Base-by-base conservation (phyloP, 345 rosid genomes). In the Cardamine occulta region DNA sequence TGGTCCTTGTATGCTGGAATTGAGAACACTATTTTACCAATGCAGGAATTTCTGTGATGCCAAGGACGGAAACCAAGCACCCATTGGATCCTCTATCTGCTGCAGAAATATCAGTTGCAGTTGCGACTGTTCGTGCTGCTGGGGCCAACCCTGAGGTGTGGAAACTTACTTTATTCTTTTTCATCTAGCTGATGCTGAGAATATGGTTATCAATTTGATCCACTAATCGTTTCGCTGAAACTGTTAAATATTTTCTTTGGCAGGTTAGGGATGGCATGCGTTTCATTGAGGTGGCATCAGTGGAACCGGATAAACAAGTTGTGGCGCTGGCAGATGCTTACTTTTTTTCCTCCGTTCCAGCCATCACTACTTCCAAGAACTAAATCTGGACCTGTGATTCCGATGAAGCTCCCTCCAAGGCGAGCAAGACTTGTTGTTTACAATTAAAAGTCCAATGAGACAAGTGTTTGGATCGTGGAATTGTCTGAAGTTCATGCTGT, bases 201-300 rank as follows among this genome's bases (percentile, higher is more conserved):
- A 42, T 48, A 17, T 11, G 8, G 42, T 47, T 6, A 58, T 28
- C 5, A 15, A 8, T 32, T 67, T 40, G n/a, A 32, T 40, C 31
- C 17, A 42, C 61, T 55, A 18, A 3, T 23, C 10, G 23, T 73
- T 34, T 52, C 3, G 32, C 56, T 62, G 74, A 53, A 63, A 75
- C 66, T 63, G 61, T 73, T 79, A 34, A 28, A 13, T 61, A 7
- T 23, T 77, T 42, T 14, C 15, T 52, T 18, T 69, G 83, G 53
- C 84, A 93, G 98, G 90, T 90, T 53, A 86, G 98, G 78, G 98
- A 93, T 77, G 72, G 97, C 82, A 93, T 88, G 95, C 93, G 98
- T 13, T 93, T 93, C 74, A 79, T 90, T 28, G 98, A 90, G 81
- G 97, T 88, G 66, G 97, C 89, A n/a, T 85, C 90, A 40, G 63